phyloP scores from a whole-genome alignment of 257 asterid genomes.

The Solanum phureja region DNA sequence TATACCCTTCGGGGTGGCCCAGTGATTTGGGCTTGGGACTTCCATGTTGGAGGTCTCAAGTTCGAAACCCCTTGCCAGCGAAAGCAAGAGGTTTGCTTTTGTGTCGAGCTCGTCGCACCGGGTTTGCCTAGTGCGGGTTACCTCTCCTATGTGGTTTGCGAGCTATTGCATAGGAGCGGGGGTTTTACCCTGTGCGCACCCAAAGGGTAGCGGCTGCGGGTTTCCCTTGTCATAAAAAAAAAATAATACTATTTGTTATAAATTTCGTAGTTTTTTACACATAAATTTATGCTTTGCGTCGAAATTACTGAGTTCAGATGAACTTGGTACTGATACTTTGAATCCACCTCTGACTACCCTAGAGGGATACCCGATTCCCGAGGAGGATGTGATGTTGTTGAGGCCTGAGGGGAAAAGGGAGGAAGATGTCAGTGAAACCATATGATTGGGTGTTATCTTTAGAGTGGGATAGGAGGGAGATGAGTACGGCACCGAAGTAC shows the following conservation, averaged over 20 bases:
- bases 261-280: neutral
- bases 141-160: no score
- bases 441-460: neutral
- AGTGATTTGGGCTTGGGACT: no score
- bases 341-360: neutral
- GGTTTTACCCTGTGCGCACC: no score
- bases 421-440: neutral
- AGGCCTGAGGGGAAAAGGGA: neutral
- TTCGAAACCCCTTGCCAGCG: no score
- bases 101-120: no score
- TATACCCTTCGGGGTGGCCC: no score
- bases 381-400: neutral
- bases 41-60: no score
- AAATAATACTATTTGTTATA: neutral
- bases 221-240: no score
- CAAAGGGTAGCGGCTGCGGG: no score
- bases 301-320: neutral
- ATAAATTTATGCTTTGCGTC: neutral
- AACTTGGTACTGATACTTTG: neutral
- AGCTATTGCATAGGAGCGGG: no score
- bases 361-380: neutral
- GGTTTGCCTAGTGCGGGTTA: no score
- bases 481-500: neutral
- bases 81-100: no score
- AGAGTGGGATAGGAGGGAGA: neutral